Base-by-base conservation (phyloP, 495 filamentous ascomycete species). In the Glonium stellatum region DNA sequence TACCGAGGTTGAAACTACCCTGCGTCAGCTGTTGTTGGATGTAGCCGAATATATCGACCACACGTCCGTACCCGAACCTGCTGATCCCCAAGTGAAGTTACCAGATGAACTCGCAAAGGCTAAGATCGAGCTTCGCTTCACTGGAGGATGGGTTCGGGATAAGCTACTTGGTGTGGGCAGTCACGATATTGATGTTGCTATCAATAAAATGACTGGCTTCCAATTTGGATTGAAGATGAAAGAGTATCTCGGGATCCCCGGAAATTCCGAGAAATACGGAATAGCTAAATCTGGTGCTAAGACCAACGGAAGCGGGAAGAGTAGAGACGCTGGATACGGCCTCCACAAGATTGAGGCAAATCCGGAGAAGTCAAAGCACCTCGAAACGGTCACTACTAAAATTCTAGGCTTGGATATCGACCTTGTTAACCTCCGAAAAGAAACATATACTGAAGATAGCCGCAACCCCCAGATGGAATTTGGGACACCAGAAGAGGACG, bases 101-200 rank as follows among this genome's bases (percentile, higher is more conserved):
- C 76, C 80, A n/a, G 72, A 77, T 10, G 67, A 73, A 21, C 66
- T 77, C n/a, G 61, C 57, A 15, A 69, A 67, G 19, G 55, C 65
- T 22, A 67, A 69, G 31, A 47, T 73, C 23, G 76, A 84, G 4
- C 77, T 99, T 18, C 87, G 93, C 12, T 97, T 92, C 74, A 92
- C 95, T 12, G 93, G 93, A 42, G 93, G 93, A n/a, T 99, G 93
- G 93, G 95, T 99, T 27, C 85, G 93, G 41, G 93, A 99, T 78
- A 97, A 96, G 78, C 80, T 99, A 9, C 79, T 99, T 1, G 88
- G 86, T 9, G 75, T 85, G 25, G 76, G 74, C 34, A 93, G 89
- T 69, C 82, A 95, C 70, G 93, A 99, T 65, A 96, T 99, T 62
- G 93, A 99, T 69, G 87, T 92, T 39, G 90, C 87, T 27, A 95